Evolutionary conservation across 768 basidiomycete species (phyloP).

Genomic region (Leccinellum luteum): DNA sequence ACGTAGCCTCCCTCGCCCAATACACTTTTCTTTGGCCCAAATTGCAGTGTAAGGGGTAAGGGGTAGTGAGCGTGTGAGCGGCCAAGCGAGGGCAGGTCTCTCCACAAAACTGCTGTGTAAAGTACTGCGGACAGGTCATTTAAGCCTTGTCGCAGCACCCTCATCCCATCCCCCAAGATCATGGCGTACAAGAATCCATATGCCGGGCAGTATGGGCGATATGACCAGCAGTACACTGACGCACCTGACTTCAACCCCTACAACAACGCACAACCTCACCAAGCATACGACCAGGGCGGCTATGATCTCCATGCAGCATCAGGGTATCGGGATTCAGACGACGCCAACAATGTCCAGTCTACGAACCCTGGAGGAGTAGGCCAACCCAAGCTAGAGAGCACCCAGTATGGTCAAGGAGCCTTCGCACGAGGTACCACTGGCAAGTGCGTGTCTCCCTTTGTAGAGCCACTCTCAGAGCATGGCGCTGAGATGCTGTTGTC

Average conservation of each 20-base stretch:
- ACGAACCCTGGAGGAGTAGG: slow-evolving; percentile 12
- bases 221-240: slow-evolving; percentile 35
- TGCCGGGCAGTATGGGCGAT: slow-evolving; percentile 31
- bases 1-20: too few relatives aligned
- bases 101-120: slow-evolving; percentile 5
- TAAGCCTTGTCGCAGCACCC: slow-evolving; percentile 21
- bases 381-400: slow-evolving; percentile 31
- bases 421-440: slow-evolving; percentile 35
- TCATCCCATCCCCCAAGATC: background rate
- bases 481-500: slow-evolving; percentile 4
- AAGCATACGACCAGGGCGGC: slow-evolving; percentile 51
- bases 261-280: slow-evolving; percentile 40
- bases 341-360: slow-evolving; percentile 26
- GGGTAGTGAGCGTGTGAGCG: slow-evolving; percentile 11
- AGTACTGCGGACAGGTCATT: slow-evolving; percentile 4
- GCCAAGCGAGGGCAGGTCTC: background rate
- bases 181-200: slow-evolving; percentile 61
- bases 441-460: slow-evolving; percentile 27
- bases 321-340: slow-evolving; percentile 36
- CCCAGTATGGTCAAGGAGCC: slow-evolving; percentile 42
- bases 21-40: too few relatives aligned
- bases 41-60: background rate
- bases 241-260: slow-evolving; percentile 47
- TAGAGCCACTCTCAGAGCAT: background rate
- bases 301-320: slow-evolving; percentile 25